Evolutionary conservation across 208 protist species (phyloP).

Genomic region (Trypanosoma lewisi): DNA sequence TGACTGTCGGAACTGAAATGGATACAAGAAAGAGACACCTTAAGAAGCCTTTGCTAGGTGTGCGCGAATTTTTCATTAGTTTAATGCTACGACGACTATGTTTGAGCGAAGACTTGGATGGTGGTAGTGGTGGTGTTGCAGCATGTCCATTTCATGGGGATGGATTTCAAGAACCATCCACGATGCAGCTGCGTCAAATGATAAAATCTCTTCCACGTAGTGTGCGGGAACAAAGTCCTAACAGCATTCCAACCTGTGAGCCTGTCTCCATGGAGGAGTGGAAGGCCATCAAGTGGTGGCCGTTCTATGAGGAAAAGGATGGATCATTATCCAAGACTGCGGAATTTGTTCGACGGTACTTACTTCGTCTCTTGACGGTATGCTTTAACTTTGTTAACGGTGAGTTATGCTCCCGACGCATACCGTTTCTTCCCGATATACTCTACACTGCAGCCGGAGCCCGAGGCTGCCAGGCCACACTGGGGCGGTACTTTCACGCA

Average conservation of each 20-base stretch:
- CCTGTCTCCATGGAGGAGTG: slow-evolving; percentile 21
- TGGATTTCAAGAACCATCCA: slow-evolving; percentile 28
- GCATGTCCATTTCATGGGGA: not conserved
- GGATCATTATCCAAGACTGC: not conserved
- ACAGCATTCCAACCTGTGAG: not conserved
- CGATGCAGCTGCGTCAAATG: slow-evolving; percentile 41
- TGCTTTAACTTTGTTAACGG: slow-evolving; percentile 34
- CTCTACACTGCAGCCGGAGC: slow-evolving; percentile 29
- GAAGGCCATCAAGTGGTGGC: slow-evolving; percentile 34
- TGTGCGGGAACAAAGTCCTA: slow-evolving; percentile 28
- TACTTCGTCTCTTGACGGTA: slow-evolving; percentile 36
- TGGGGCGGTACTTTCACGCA: slow-evolving; percentile 56
- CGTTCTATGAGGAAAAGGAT: slow-evolving; percentile 15
- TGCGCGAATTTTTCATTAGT: slow-evolving; percentile 25
- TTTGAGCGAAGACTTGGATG: not conserved
- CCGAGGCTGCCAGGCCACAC: slow-evolving; percentile 18
- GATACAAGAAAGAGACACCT: not conserved
- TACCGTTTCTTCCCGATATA: slow-evolving; percentile 43
- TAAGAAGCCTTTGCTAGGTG: slow-evolving; percentile 3
- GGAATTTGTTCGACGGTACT: slow-evolving; percentile 21
- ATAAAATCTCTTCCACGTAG: slow-evolving; percentile 36
- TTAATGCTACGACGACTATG: slow-evolving; percentile 11
- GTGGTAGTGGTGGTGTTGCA: not conserved
- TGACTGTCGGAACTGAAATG: too few species aligned
- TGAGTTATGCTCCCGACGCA: slow-evolving; percentile 22